Evolutionary conservation across 306 rosid genomes (phyloP), one percentile per base, ranked within the genome.

Genomic region (Ormosia emarginata): DNA sequence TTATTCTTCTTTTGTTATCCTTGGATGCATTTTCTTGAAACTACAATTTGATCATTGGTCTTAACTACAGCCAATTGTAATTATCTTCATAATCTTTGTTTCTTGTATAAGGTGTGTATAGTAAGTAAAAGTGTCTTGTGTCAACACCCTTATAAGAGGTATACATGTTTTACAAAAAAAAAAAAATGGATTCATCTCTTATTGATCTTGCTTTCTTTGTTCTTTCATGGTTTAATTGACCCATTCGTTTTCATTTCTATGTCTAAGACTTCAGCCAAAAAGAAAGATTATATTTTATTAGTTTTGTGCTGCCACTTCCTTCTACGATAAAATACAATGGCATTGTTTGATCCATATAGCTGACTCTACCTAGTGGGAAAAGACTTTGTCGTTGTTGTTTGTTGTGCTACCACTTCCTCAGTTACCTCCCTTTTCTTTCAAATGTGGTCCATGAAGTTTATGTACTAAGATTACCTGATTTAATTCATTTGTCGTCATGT

Each of bases 81-180:
- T 84, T n/a, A 33, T 74, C 55, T 67, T 74, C 37, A 29, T 84
- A 47, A 18, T 30, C 67, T 79, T 58, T 66, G 52, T 74, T 80
- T 84, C 17, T 67, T 43, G 67, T 47, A 46, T 59, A 59, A 8
- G 52, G 50, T 80, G 76, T 14, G 6, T 40, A 6, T 8, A 9
- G 17, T 24, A 7, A 50, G 43, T 79, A 46, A 62, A 62, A 59
- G 6, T 70, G 64, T 69, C 17, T 78, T 34, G 57, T 61, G 46
- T 33, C 57, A 71, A 64, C 47, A 53, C 33, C 58, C 44, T 55
- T 52, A 67, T 40, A 39, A 41, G 44, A 49, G 58, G 9, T 46
- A 66, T 63, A 50, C 41, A 5, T 50, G 11, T 36, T 64, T 49
- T 12, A 50, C 10, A 5, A n/a, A 49, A 62, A 41, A 11, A 36